Percentiles rank a stretch among this genome's conserved stretches.
phyloP scores from a whole-genome alignment of 225 moss, liverwort and hornwort species.

The Polytrichum commune region DNA sequence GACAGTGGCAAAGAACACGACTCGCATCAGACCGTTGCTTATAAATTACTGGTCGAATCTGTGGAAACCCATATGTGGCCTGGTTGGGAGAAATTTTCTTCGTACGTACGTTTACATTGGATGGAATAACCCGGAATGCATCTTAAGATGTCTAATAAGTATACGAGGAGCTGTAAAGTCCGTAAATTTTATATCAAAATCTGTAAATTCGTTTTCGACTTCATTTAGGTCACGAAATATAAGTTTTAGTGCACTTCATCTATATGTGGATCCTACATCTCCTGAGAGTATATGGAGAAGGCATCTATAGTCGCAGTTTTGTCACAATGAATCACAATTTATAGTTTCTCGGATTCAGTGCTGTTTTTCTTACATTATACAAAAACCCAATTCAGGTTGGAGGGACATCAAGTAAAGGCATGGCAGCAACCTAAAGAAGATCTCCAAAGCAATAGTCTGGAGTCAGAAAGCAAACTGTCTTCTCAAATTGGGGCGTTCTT shows the following conservation, averaged over 20 bases:
- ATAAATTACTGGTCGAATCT: not conserved
- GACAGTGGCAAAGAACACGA: not conserved
- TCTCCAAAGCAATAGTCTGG: not conserved
- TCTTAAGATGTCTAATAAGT: no score
- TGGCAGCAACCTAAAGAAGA: not conserved
- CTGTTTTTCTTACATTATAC: not conserved
- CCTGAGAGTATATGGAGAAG: no score
- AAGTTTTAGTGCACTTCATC: no score
- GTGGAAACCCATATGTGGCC: not conserved
- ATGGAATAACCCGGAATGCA: not conserved
- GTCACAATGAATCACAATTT: no score
- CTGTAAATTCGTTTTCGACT: no score
- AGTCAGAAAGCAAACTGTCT: conserved; percentile 1
- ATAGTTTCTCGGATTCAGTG: no score
- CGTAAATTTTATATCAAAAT: no score
- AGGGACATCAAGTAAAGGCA: not conserved
- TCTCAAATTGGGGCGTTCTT: not conserved
- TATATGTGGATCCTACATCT: no score
- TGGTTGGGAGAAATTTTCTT: conserved; percentile 4
- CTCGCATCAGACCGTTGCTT: not conserved
- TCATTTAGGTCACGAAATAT: no score
- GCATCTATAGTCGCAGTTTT: no score
- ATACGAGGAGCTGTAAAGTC: no score
- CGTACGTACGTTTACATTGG: conserved; percentile 1
- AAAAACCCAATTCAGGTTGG: not conserved